These are phyloP conservation scores for Schizopora paradoxa DNA, from an alignment of 1,284 basidiomycete genomes.

Conservation along the genomic window DNA sequence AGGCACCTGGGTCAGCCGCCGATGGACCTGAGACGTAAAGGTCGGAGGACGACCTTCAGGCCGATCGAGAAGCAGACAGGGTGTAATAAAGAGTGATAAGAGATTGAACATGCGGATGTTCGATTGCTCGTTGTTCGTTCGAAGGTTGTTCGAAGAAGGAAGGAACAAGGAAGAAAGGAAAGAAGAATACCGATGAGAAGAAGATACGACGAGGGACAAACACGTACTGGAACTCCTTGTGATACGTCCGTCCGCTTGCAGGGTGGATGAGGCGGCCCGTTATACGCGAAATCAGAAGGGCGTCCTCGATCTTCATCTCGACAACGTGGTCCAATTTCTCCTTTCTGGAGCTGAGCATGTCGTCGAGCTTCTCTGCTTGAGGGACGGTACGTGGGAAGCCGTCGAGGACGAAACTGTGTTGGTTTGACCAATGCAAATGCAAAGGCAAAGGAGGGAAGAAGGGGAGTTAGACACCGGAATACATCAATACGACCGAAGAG, in stretches of 20 bases:
- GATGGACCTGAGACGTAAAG: too few relatives aligned
- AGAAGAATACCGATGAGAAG: not conserved
- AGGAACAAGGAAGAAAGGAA: constrained; percentile 14
- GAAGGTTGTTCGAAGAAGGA: not conserved
- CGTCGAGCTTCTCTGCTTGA: constrained; percentile 96
- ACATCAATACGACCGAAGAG: too few relatives aligned
- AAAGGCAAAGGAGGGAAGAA: not conserved
- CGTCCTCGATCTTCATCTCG: constrained; percentile 90
- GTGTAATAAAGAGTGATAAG: too few relatives aligned
- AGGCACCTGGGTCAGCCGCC: too few relatives aligned
- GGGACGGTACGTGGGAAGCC: constrained; percentile 97
- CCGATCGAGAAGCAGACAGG: too few relatives aligned
- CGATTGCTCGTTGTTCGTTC: not conserved
- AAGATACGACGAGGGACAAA: not conserved
- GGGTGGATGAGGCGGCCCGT: constrained; percentile 94
- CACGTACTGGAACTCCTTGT: constrained; percentile 92
- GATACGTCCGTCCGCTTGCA: constrained; percentile 86
- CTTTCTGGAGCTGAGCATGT: constrained; percentile 78
- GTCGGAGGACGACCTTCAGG: too few relatives aligned
- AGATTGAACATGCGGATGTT: not conserved
- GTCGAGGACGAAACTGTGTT: constrained; percentile 91
- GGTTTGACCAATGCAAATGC: not conserved
- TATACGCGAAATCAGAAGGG: constrained; percentile 94
- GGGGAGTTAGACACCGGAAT: not conserved
- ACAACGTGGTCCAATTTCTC: constrained; percentile 91